Conservation (phyloP, 2,329 filamentous ascomycete species). For the Amphichorda felina region DNA sequence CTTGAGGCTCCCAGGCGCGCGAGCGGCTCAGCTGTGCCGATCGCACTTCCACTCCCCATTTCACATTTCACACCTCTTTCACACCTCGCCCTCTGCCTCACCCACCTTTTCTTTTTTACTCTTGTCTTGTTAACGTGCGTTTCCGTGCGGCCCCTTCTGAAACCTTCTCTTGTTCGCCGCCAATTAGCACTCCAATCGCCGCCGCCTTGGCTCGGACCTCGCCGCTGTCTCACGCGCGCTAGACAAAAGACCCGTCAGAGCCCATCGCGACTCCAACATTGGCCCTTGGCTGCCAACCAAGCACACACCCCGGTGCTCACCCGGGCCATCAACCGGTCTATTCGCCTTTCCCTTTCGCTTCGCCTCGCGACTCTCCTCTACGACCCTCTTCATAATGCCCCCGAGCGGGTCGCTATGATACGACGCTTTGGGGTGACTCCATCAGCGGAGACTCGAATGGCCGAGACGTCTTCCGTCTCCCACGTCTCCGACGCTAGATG, state of each 20-base stretch:
- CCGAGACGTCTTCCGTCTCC: neutral
- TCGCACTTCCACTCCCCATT: neutral
- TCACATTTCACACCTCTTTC: neutral
- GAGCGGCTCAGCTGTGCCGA: constrained; percentile 4
- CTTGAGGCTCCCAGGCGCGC: neutral
- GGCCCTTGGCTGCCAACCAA: neutral
- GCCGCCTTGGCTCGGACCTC: constrained; percentile 1
- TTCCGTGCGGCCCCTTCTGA: too few species aligned
- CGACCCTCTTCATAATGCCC: constrained; percentile 16
- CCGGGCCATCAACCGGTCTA: neutral
- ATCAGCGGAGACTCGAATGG: constrained; percentile 8
- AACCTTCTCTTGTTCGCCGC: too few species aligned
- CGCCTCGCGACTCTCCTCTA: constrained; percentile 4
- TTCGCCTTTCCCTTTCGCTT: too few species aligned
- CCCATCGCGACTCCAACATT: neutral
- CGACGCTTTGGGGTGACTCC: constrained; percentile 14
- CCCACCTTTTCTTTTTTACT: too few species aligned
- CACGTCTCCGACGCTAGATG: neutral
- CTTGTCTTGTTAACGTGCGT: too few species aligned
- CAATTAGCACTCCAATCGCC: neutral
- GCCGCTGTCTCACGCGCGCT: neutral
- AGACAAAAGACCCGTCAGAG: constrained; percentile 1
- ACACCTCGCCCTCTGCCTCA: too few species aligned
- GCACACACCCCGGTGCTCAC: constrained; percentile 1
- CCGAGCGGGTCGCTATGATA: constrained; percentile 24